Base-by-base conservation (phyloP, 495 filamentous ascomycete species). In the Lichenothelia convexa region DNA sequence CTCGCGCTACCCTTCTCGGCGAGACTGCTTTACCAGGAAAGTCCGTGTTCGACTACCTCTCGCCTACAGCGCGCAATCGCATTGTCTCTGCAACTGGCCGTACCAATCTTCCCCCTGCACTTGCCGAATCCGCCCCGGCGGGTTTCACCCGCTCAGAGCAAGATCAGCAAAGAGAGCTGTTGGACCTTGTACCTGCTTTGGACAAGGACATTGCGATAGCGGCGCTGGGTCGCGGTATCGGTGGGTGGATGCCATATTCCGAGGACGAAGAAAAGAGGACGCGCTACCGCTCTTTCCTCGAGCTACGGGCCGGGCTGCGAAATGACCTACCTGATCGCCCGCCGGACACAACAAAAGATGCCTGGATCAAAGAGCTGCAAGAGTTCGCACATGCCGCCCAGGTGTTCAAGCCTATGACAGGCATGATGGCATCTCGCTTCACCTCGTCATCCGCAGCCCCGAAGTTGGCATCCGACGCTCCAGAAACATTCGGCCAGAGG, bases 21-120 rank as follows among this genome's bases (percentile, higher is more conserved):
- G 87, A 95, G 54, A 62, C 70, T 19, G 70, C 75, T 29, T 61
- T 97, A 1, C 86, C 85, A 3, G 79, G 82, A 7, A 93, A 94
- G 55, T 95, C 89, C 1, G 75, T 97, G 22, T 97, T 95, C 52
- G 85, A 94, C 54, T 95, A 78, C 60, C 70, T 97, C 56, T 78
- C 82, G 0, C 68, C 85, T 1, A 71, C 79, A 26, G 74, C 81
- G 5, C 73, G 89, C 44, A 76, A 82, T 31, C 71, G 73, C 17
- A 68, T 97, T 41, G 82, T 65, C 12, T 64, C 74, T 32, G 72
- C 73, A 3, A 83, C 83, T 6, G 84, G 84, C 1, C 81, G 75
- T 32, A 50, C 56, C 11, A 71, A 87, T 46, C 65, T 97, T 8
- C 89, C 89, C 1, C 70, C 71, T 5, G 89, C 75, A 3, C 57